These are phyloP conservation scores for Ustilago curta DNA, from an alignment of 1,284 basidiomycete genomes.

Conservation along the genomic window DNA sequence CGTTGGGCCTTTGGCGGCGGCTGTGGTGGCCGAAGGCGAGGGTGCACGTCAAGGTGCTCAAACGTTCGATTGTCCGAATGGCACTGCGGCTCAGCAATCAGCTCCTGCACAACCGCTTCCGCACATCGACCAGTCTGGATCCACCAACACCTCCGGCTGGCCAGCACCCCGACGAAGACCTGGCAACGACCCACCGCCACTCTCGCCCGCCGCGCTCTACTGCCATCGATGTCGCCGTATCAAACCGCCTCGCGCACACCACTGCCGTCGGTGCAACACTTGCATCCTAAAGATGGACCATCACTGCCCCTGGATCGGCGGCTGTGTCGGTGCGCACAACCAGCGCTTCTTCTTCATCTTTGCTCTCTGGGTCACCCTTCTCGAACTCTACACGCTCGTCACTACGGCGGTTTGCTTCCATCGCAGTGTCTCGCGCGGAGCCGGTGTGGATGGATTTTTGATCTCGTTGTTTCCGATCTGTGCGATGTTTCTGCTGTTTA, in stretches of 20 bases:
- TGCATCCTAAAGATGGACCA: slow-evolving; percentile 82
- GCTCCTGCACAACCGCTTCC: not conserved
- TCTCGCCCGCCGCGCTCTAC: slow-evolving; percentile 49
- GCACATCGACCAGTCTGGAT: not conserved
- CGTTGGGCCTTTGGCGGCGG: slow-evolving; percentile 27
- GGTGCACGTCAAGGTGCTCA: slow-evolving; percentile 7
- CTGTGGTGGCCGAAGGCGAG: slow-evolving; percentile 19
- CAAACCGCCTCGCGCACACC: slow-evolving; percentile 80
- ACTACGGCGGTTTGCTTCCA: slow-evolving; percentile 70
- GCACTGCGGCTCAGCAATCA: not conserved
- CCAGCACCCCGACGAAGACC: slow-evolving; percentile 27
- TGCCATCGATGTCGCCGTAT: slow-evolving; percentile 71
- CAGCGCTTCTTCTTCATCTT: slow-evolving; percentile 85
- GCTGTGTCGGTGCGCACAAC: slow-evolving; percentile 84
- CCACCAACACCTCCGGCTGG: slow-evolving; percentile 10
- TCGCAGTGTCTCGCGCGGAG: slow-evolving; percentile 48
- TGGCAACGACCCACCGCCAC: slow-evolving; percentile 30
- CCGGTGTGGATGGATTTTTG: slow-evolving; percentile 75
- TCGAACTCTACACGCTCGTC: slow-evolving; percentile 75
- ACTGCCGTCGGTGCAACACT: slow-evolving; percentile 80
- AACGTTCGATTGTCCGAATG: not conserved
- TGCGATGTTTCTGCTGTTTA: slow-evolving; percentile 80
- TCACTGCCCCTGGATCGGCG: slow-evolving; percentile 79
- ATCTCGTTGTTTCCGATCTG: slow-evolving; percentile 76
- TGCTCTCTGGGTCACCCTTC: slow-evolving; percentile 74